Conservation (phyloP, 768 basidiomycete species). For the Psilocybe subaeruginosa region DNA sequence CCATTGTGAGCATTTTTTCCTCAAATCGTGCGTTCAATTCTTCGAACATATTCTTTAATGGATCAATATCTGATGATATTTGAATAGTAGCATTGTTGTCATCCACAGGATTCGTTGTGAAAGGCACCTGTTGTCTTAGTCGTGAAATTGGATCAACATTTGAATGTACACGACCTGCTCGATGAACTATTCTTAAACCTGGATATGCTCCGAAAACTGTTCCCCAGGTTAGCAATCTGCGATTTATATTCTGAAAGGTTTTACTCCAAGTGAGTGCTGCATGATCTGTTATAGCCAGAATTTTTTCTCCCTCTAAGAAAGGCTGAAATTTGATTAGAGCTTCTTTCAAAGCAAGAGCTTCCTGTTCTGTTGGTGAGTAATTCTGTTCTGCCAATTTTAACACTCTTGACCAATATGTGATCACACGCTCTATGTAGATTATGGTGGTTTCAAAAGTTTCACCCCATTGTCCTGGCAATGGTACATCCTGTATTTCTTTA, state of each 20-base stretch:
- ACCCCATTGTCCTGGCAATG: slow-evolving; percentile 21
- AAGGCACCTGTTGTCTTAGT: slow-evolving; percentile 25
- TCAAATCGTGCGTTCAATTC: slow-evolving; percentile 30
- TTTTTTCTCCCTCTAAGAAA: slow-evolving; percentile 35
- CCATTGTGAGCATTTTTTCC: slow-evolving; percentile 23
- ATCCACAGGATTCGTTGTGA: slow-evolving; percentile 17
- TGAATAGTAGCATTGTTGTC: slow-evolving; percentile 1
- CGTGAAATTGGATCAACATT: slow-evolving; percentile 43
- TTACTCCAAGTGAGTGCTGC: slow-evolving; percentile 38
- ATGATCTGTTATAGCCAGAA: slow-evolving; percentile 33
- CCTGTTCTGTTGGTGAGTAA: slow-evolving; percentile 40
- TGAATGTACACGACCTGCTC: slow-evolving; percentile 39
- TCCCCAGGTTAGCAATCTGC: slow-evolving; percentile 38
- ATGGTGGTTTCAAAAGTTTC: slow-evolving; percentile 30
- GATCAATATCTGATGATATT: slow-evolving; percentile 16
- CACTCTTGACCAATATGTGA: slow-evolving; percentile 22
- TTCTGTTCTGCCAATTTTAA: slow-evolving; percentile 35
- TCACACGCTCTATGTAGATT: slow-evolving; percentile 27
- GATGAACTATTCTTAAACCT: slow-evolving; percentile 36
- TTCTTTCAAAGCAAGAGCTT: slow-evolving; percentile 41
- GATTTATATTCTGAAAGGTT: slow-evolving; percentile 40
- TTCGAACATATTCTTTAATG: slow-evolving; percentile 24
- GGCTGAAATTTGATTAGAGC: slow-evolving; percentile 38
- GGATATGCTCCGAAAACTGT: slow-evolving; percentile 38
- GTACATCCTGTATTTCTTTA: slow-evolving; percentile 24